Evolutionary conservation across 106 monocot species (phyloP).

Genomic region (Narthecium ossifragum): DNA sequence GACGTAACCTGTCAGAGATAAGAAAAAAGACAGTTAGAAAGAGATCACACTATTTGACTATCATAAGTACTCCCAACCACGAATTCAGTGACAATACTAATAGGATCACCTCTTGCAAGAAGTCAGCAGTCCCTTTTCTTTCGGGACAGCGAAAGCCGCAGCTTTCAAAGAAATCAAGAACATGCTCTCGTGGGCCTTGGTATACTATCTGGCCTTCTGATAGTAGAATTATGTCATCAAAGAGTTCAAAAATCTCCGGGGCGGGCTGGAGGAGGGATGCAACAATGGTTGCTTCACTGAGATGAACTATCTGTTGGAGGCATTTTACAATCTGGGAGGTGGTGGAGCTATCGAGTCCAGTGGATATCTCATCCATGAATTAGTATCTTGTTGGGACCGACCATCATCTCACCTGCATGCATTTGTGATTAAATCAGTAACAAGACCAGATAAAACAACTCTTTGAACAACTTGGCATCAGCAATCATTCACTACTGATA

Average conservation of each 20-base stretch:
- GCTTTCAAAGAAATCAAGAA: background rate
- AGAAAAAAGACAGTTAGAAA: background rate
- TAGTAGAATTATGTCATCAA: background rate
- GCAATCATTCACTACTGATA: too few relatives aligned
- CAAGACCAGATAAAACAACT: background rate
- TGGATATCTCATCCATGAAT: constrained; percentile 3
- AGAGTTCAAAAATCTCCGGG: background rate
- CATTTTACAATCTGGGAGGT: background rate
- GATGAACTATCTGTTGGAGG: background rate
- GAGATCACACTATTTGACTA: background rate
- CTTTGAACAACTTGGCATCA: background rate
- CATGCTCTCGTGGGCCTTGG: background rate
- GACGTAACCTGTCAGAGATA: constrained; percentile 52
- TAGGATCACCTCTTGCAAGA: constrained; percentile 1
- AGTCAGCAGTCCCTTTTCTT: background rate
- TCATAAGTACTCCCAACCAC: too few relatives aligned
- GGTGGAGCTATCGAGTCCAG: background rate
- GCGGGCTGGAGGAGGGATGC: background rate
- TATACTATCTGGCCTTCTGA: background rate
- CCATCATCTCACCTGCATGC: background rate
- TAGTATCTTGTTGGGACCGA: background rate
- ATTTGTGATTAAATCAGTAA: background rate
- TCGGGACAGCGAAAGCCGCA: background rate
- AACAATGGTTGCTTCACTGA: background rate
- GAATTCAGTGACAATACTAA: background rate